Base-by-base conservation (phyloP, 179 eudicot genomes). In the Beta lomatogona region DNA sequence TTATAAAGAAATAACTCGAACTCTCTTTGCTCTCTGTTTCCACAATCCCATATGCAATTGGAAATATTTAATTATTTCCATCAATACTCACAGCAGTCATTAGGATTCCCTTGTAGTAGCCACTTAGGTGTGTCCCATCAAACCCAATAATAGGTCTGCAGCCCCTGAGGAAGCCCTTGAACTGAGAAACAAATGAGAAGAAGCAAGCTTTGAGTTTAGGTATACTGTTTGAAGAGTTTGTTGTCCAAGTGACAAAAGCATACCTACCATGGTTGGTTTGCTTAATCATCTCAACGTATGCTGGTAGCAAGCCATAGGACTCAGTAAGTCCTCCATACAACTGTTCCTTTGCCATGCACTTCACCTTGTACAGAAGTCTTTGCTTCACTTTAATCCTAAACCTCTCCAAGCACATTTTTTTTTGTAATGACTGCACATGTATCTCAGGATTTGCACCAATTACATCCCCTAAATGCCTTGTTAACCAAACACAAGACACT, bases 101-200 rank as follows among this genome's bases (percentile, higher is more conserved):
- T 25, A 25, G 28, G 28, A 25, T n/a, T 4, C 80, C 60, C 25
- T 68, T 66, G 53, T 66, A 78, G 4, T 31, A 12, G 15, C 80
- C 73, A n/a, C 68, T 78, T 18, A 66, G 4, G n/a, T 66, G 80
- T 21, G 73, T 45, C 2, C 73, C 80, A 63, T 63, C 71, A 4
- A 77, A 45, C 0, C 80, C 72, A 14, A 77, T 77, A 28, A 28
- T 0, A 7, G 75, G 55, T 12, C 75, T 45, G 22, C 25, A 71
- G 1, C 75, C 25, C 18, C 4, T 25, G 6, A 55, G 28, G 16
- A 75, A 57, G 0, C 66, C 50, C 13, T 28, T 18, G 3, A 25
- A 25, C 22, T n/a, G 19, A 25, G 28, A 0, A 25, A 1, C 28
- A 25, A 25, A 25, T 25, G 28, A 25, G 28, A 25, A 25, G 28